Conservation (phyloP, 257 asterid genomes). For the Penstemon barbatus region DNA sequence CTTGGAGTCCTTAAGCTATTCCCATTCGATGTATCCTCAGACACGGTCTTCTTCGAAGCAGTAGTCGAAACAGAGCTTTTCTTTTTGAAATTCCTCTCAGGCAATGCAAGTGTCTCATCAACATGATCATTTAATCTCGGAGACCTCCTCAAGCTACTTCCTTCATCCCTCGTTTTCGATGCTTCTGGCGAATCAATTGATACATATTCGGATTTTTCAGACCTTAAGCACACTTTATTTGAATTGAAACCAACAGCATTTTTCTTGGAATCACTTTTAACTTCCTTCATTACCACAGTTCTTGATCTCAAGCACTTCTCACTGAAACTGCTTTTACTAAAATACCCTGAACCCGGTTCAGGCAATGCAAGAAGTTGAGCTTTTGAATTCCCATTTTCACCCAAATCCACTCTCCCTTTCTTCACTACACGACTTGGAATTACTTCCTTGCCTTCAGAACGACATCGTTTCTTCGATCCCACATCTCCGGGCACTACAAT, state of each 20-base stretch:
- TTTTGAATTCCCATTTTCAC: conserved; percentile 25
- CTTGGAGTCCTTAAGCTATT: conserved; percentile 12
- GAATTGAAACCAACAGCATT: conserved; percentile 12
- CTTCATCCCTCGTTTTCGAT: neutral
- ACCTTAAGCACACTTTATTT: conserved; percentile 24
- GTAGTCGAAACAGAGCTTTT: neutral
- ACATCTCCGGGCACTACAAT: conserved; percentile 21
- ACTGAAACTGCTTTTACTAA: conserved; percentile 25
- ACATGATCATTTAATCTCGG: conserved; percentile 1
- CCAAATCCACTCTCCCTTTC: conserved; percentile 29
- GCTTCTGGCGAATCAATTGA: conserved; percentile 2
- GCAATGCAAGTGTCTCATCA: conserved; percentile 13
- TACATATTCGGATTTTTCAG: conserved; percentile 20
- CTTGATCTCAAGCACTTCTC: conserved; percentile 42
- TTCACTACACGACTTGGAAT: conserved; percentile 17
- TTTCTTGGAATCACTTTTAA: conserved; percentile 11
- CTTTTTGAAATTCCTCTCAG: conserved; percentile 24
- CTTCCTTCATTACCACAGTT: conserved; percentile 25
- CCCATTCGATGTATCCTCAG: conserved; percentile 2
- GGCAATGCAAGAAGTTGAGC: conserved; percentile 29
- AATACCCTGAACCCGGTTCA: conserved; percentile 28
- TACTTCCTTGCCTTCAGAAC: conserved; percentile 15
- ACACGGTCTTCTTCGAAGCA: conserved; percentile 6
- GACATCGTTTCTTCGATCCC: conserved; percentile 34
- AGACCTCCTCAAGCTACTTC: conserved; percentile 18